Evolutionary conservation across 1,284 basidiomycete genomes (phyloP), one percentile per base, ranked within the genome.

Genomic region (Cutaneotrichosporon spelunceum): DNA sequence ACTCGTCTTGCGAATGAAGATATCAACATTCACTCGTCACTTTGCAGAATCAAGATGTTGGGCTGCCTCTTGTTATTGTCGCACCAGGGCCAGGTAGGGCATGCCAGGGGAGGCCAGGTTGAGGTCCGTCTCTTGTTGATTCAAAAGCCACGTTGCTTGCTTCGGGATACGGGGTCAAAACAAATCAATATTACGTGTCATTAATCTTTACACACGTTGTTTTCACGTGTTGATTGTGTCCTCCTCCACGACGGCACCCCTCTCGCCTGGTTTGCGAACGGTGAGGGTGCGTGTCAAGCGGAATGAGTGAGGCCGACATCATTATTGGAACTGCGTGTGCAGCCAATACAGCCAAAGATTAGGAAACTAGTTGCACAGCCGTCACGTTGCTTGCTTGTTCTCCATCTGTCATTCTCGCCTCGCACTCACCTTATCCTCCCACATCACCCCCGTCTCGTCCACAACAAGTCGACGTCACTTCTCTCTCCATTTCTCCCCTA

Each of bases 181-280:
- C 57, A 58, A 58, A 58, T 48, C 39, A 34, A 30, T 49, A 29
- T 44, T 26, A 52, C 57, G 11, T 30, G 26, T 36, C 29, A 14
- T 48, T 57, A n/a, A n/a, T 34, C 3, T 23, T 36, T n/a, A 24
- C 34, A 48, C 33, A 10, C 27, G 27, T 30, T 27, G 27, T 19
- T 50, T 19, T 26, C 26, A 33, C 27, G 49, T 26, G 23, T 50
- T 3, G 30, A 2, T 33, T 9, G 8, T 11, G 13, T 11, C 30
- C 39, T 19, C 19, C 19, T n/a, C 7, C 39, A 19, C 7, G 6
- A 5, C 7, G 39, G 14, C 16, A 3, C n/a, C n/a, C n/a, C n/a
- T n/a, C n/a, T n/a, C n/a, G n/a, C n/a, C n/a, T n/a, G n/a, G 2
- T 2, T 8, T n/a, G 39, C 19, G 8, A 19, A 19, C 39, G 9